phyloP scores from a whole-genome alignment of 768 basidiomycete genomes.

The Lyophyllum semitale region DNA sequence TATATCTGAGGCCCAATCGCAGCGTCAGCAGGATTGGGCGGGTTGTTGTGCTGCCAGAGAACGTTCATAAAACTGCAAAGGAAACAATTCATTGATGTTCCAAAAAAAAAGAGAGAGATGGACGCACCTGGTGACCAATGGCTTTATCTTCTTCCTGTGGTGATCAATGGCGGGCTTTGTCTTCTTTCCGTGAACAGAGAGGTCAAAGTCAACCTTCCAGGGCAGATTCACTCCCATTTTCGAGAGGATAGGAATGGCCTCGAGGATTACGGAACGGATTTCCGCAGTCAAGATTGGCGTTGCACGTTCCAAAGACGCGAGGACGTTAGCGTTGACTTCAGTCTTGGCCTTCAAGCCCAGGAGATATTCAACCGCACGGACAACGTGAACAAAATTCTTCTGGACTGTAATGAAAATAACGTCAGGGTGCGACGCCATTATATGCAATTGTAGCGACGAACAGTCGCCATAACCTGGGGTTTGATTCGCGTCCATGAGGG shows the following conservation, averaged over 20 bases:
- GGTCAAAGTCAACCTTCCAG: slow-evolving; percentile 20
- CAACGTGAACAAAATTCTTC: slow-evolving; percentile 64
- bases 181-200: too few species aligned
- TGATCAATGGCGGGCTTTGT: too few species aligned
- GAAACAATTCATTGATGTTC: slow-evolving; percentile 1
- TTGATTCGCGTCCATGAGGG: slow-evolving; percentile 65
- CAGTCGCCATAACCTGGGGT: slow-evolving; percentile 76
- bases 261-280: slow-evolving; percentile 29
- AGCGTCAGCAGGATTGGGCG: slow-evolving; percentile 70
- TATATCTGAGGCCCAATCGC: slow-evolving; percentile 71
- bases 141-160: slow-evolving; percentile 15
- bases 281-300: slow-evolving; percentile 23
- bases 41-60: slow-evolving; percentile 73
- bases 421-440: not conserved
- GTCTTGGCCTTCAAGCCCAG: slow-evolving; percentile 49
- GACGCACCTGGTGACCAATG: slow-evolving; percentile 39
- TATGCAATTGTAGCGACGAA: slow-evolving; percentile 30
- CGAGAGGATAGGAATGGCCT: slow-evolving; percentile 38
- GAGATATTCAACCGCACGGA: slow-evolving; percentile 63
- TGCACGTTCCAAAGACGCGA: slow-evolving; percentile 22
- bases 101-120: not conserved
- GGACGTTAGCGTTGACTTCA: slow-evolving; percentile 21
- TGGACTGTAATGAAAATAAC: slow-evolving; percentile 47
- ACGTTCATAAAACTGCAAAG: slow-evolving; percentile 78
- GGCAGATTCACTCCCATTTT: slow-evolving; percentile 28